Base-by-base conservation (phyloP, 2,329 filamentous ascomycete genomes). In the Leptoxyphium fumago region DNA sequence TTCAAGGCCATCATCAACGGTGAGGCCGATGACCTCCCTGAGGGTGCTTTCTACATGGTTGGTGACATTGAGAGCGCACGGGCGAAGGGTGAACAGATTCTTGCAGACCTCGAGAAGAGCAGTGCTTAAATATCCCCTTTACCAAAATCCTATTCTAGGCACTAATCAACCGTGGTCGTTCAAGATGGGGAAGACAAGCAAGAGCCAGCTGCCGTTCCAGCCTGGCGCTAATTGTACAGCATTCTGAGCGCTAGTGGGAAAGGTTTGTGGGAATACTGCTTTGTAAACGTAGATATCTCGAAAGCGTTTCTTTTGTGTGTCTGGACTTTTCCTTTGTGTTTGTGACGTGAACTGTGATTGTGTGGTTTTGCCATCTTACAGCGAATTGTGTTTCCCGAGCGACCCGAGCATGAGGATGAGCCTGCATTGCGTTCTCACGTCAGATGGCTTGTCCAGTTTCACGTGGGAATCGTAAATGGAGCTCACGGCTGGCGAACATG, bases 21-120 rank as follows among this genome's bases (percentile, higher is more conserved):
- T 67, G 89, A 96, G 74, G 85, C 84, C 75, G 91, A 98, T 67
- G 81, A 85, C 72, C 77, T 98, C 54, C 91, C 91, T 56, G 91
- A 96, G 73, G 80, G 81, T 80, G 78, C 78, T 64, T 80, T 94
- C 81, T 95, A 94, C 82, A 94, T 94, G 88, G 88, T 96, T 68
- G 91, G 91, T 67, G 84, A 94, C 75, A 80, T 96, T 60, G 84
- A 84, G 60, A 87, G 85, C 53, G 91, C 88, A 57, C 84, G 84
- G 66, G 80, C 76, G 64, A 98, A 98, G 86, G 91, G 89, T 75
- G 88, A 95, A 81, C 94, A 96, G 87, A 96, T 98, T 77, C 74
- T 98, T 66, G 88, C 91, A 60, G 91, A 96, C 61, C 77, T 96
- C 61, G 84, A 91, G 57, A 62, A 62, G 55, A 42, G 40, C 41